Base-by-base conservation (phyloP, 257 asterid species). In the Solanum pennellii region DNA sequence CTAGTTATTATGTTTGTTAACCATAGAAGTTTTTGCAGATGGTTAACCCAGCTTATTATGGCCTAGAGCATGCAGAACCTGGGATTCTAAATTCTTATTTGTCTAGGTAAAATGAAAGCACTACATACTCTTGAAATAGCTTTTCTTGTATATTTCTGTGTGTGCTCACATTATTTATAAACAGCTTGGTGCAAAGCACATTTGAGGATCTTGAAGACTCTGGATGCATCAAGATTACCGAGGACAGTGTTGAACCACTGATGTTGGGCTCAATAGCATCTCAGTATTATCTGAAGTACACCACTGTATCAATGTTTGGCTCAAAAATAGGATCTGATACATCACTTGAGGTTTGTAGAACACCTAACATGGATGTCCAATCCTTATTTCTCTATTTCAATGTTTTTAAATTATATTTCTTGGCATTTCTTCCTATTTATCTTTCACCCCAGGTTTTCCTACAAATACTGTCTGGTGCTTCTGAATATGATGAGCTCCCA, bases 121-220 rank as follows among this genome's bases (percentile, higher is more conserved):
- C 21, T 87, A n/a, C 86, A 89, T 84, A 84, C 71, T 83, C 73
- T 41, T 88, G 85, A 86, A 45, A 21, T 86, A 65, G 47, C 86
- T 13, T 82, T 20, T n/a, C 52, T 82, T 33, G 83, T 73, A 85
- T 75, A 44, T 31, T 86, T 84, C 77, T 49, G 45, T 68, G 29
- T 84, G 86, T 85, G 75, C 66, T 84, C 72, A 80, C 52, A 56
- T 47, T 87, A 23, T 84, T 41, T 87, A 83, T 87, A 74, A 84
- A 89, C 95, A 97, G 99, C 93, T 89, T 97, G 88, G 95, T 88
- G 66, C 91, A 93, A 88, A 92, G 89, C 92, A 95, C 98, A 37
- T 94, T 97, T 90, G 98, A 97, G 93, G 99, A 97, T 91, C 95
- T 97, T 92, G 99, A 95, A 92, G 99, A 95, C 91, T 88, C 97